Percentiles rank a stretch among this genome's conserved stretches.
Evolutionary conservation across 169 alveolate species (phyloP).

Genomic region (Plasmodium falciparum): DNA sequence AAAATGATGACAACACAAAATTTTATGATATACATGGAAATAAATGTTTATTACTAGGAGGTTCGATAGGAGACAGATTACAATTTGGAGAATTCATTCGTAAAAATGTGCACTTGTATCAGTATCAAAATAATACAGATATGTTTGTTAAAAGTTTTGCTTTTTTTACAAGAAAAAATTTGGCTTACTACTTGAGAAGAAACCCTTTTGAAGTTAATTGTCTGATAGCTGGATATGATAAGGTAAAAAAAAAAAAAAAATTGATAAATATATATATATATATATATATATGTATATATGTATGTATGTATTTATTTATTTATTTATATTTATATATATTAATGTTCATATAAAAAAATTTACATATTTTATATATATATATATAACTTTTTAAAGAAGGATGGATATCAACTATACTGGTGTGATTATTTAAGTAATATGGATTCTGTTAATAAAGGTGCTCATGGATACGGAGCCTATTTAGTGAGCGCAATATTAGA

Average conservation of each 20-base stretch:
- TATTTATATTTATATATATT: too few relatives aligned
- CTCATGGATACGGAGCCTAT: constrained; percentile 94
- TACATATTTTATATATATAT: neutral
- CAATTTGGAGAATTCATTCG: constrained; percentile 89
- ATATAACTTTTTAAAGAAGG: constrained; percentile 77
- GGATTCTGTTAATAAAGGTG: constrained; percentile 90
- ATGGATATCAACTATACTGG: constrained; percentile 93
- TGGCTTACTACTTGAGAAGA: constrained; percentile 90
- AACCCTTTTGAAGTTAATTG: constrained; percentile 91
- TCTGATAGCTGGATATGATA: constrained; percentile 89
- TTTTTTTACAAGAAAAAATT: constrained; percentile 88
- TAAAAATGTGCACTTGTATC: constrained; percentile 86
- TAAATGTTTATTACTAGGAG: constrained; percentile 88
- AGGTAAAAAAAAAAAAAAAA: constrained; percentile 60
- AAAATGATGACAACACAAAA: constrained; percentile 78
- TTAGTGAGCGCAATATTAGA: constrained; percentile 91
- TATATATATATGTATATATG: neutral
- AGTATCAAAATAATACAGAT: constrained; percentile 85
- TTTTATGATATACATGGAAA: constrained; percentile 85
- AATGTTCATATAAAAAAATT: too few relatives aligned
- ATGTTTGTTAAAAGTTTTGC: constrained; percentile 89
- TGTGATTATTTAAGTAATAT: constrained; percentile 92
- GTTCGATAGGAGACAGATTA: constrained; percentile 89
- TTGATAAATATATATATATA: neutral
- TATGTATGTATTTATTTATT: neutral